Base-by-base conservation (phyloP, 257 asterid genomes). In the Solanum microdontum region DNA sequence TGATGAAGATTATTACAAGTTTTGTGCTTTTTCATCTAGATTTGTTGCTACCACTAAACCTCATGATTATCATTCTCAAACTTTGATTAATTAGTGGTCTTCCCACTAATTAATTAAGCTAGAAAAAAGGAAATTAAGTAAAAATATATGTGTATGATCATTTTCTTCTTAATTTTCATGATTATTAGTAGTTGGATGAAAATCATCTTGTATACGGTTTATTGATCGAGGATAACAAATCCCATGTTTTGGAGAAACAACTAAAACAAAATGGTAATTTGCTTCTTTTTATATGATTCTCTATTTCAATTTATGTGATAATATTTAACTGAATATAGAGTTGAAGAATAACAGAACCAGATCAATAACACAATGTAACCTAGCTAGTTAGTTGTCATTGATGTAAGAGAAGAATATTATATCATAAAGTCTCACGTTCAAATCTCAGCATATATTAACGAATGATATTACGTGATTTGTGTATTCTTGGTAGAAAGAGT, bases 21-120 rank as follows among this genome's bases (percentile, higher is more conserved):
- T 92, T 24, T 93, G 85, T 88, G 94, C 98, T n/a, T 95, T 95
- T 77, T 95, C 98, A 21, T 95, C 96, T 3, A 93, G 97, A 79
- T 95, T 94, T 75, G 97, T 91, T 60, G 93, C 96, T n/a, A 87
- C 93, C 0, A 90, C 36, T 15, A 84, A 62, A 43, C 64, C 24
- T 84, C 39, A 58, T 58, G n/a, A 80, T 39, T 39, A 76, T 9
- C 39, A 15, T 28, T 88, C 91, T 45, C 94, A 88, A 34, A 90
- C 87, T 64, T 36, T 77, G 87, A 69, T 90, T 64, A 24, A 64
- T 64, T 64, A n/a, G 72, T 64, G 30, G 30, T 24, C 91, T 87
- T 88, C 90, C 17, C 90, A 88, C 30, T 79, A 79, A 87, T 40
- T 77, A 40, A 60, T 8, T 8, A 7, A 77, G 60, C 24, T 79